phyloP scores from a whole-genome alignment of 108 stramenopile species.

The Hondaea fermentalgiana region DNA sequence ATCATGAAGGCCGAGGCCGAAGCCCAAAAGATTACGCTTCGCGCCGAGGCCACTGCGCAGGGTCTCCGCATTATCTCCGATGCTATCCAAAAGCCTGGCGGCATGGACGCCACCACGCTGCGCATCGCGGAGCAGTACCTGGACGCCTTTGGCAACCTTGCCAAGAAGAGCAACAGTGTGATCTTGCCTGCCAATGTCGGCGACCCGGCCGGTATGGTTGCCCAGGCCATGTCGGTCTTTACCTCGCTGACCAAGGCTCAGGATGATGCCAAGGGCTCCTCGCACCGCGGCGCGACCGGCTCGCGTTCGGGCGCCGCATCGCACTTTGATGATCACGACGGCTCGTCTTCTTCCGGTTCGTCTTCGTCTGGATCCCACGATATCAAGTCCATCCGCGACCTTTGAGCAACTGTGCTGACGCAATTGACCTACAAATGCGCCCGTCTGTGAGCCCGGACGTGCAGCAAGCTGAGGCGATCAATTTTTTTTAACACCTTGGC shows the following conservation, averaged over 20 bases:
- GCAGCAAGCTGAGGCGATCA: too few relatives aligned
- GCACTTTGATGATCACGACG: not conserved
- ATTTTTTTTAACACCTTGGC: too few relatives aligned
- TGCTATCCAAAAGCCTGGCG: not conserved
- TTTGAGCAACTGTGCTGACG: too few relatives aligned
- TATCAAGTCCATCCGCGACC: too few relatives aligned
- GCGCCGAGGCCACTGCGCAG: constrained; percentile 16
- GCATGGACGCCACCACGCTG: not conserved
- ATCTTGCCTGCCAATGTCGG: constrained; percentile 18
- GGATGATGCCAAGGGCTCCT: not conserved
- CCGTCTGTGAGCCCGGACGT: too few relatives aligned
- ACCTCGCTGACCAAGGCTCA: not conserved
- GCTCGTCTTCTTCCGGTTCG: too few relatives aligned
- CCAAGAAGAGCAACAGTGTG: constrained; percentile 20
- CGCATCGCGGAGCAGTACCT: constrained; percentile 30
- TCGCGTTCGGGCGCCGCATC: not conserved
- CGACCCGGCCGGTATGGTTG: constrained; percentile 24
- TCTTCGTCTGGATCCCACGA: too few relatives aligned
- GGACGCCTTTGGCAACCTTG: constrained; percentile 11
- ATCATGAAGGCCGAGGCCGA: constrained; percentile 20
- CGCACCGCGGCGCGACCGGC: not conserved
- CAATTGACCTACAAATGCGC: too few relatives aligned
- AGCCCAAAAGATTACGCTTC: not conserved
- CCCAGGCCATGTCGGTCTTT: constrained; percentile 23
- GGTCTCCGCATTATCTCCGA: not conserved